phyloP scores from a whole-genome alignment of 2,329 filamentous ascomycete species.

The Fusarium kyushuense region DNA sequence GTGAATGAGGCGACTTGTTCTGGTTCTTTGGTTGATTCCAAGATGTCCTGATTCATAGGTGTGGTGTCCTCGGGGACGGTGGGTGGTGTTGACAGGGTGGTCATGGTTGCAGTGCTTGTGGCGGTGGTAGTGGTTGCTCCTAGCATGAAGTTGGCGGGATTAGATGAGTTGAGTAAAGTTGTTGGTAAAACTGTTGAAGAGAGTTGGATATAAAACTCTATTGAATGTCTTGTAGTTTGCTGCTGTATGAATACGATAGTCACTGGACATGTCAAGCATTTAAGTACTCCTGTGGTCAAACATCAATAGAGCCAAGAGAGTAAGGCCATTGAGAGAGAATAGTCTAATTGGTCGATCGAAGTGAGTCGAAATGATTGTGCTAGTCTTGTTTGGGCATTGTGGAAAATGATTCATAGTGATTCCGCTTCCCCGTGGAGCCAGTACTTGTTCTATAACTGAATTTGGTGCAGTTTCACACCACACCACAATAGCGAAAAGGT shows the following conservation, averaged over 20 bases:
- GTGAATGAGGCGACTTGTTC: neutral
- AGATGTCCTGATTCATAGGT: neutral
- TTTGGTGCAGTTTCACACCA: fast-evolving
- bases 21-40: neutral
- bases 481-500: fast-evolving
- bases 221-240: fast-evolving
- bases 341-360: neutral
- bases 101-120: neutral
- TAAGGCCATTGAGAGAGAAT: neutral
- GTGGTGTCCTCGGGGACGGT: neutral
- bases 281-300: neutral
- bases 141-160: neutral
- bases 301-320: neutral
- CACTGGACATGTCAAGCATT: neutral
- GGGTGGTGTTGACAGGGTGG: neutral
- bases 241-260: fast-evolving
- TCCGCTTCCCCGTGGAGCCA: neutral
- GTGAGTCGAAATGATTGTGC: neutral
- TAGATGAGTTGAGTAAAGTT: neutral
- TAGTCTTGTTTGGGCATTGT: neutral
- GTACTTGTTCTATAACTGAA: fast-evolving
- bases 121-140: conserved; percentile 11
- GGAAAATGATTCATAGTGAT: conserved; percentile 31
- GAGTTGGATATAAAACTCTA: fast-evolving
- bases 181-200: neutral